These are phyloP conservation scores for Calonectria hongkongensis DNA, from an alignment of 2,329 filamentous ascomycete species.

Conservation along the genomic window DNA sequence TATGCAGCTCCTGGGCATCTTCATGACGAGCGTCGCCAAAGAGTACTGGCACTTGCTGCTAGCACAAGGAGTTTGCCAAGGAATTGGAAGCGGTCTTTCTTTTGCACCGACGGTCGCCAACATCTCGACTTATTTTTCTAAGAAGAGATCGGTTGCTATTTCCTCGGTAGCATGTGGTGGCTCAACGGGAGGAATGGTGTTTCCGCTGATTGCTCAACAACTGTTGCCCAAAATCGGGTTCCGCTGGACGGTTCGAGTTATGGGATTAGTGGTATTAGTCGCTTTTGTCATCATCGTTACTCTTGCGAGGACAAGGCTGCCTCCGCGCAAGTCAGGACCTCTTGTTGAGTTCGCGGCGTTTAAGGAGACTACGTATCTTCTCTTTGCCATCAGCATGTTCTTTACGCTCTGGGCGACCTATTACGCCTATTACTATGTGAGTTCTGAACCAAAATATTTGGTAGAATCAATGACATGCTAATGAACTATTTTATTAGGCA, in stretches of 20 bases:
- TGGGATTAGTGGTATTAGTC: conserved; percentile 76
- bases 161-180: conserved; percentile 76
- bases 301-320: conserved; percentile 69
- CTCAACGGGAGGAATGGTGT: conserved; percentile 77
- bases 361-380: conserved; percentile 66
- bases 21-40: conserved; percentile 65
- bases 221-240: conserved; percentile 77
- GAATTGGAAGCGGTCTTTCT: conserved; percentile 72
- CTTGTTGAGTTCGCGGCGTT: conserved; percentile 71
- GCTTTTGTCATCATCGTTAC: conserved; percentile 61
- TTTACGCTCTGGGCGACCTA: conserved; percentile 70
- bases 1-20: conserved; percentile 67
- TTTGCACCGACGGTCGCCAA: conserved; percentile 73
- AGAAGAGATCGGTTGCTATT: conserved; percentile 75
- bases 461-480: not conserved
- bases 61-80: conserved; percentile 74
- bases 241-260: conserved; percentile 77
- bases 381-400: conserved; percentile 60
- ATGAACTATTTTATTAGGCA: conserved; percentile 53
- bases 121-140: conserved; percentile 76
- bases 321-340: conserved; percentile 68
- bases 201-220: conserved; percentile 74
- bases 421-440: conserved; percentile 69
- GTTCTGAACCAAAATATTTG: conserved; percentile 32
- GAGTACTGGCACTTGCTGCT: conserved; percentile 70